Conservation (phyloP, 306 rosid genomes). For the Quercus berberidifolia region DNA sequence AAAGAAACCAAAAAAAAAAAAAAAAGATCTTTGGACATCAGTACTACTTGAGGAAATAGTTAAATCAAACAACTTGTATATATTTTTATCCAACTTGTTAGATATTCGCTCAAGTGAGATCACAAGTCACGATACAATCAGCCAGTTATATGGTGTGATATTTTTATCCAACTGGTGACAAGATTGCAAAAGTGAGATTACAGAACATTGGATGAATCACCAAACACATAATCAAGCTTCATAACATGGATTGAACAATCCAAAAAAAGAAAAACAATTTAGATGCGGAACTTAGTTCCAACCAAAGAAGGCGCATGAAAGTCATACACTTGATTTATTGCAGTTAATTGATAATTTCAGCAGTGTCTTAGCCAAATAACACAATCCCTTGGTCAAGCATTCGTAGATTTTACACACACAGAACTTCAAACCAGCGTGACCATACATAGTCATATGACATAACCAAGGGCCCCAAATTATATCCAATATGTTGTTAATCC, state of each 20-base stretch:
- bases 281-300: background rate
- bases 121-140: background rate
- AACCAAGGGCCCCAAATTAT: too few species aligned
- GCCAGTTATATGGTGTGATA: background rate
- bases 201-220: background rate
- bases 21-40: constrained; percentile 1
- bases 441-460: too few species aligned
- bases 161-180: background rate
- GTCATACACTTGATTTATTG: background rate
- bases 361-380: background rate
- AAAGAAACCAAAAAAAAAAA: background rate
- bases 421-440: background rate
- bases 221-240: background rate
- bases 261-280: background rate
- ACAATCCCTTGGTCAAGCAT: background rate
- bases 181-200: background rate
- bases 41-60: background rate
- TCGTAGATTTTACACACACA: background rate
- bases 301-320: background rate
- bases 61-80: background rate
- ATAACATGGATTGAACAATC: background rate
- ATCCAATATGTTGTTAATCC: too few species aligned
- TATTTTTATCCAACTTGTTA: background rate
- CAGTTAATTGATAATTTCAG: background rate
- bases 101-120: background rate